A percentile compares a stretch with the other conserved stretches of the same genome.
These are phyloP conservation scores for Claviceps pazoutovae DNA, from an alignment of 2,329 filamentous ascomycete species.

Conservation along the genomic window DNA sequence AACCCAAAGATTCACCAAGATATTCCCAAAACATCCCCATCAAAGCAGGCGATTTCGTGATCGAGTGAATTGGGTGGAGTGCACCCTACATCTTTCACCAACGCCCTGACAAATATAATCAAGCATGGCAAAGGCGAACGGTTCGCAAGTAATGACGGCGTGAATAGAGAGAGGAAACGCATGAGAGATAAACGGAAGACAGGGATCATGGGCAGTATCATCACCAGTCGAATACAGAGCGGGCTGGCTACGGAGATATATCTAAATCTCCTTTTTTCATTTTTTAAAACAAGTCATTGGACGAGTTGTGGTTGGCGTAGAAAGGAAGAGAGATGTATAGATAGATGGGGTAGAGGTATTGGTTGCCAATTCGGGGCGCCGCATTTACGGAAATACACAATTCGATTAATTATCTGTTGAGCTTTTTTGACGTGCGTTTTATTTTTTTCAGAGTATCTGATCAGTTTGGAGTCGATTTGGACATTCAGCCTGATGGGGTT, in stretches of 20 bases:
- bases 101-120: background rate
- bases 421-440: too few relatives aligned
- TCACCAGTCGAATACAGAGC: background rate
- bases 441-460: too few relatives aligned
- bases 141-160: background rate
- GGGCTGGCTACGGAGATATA: constrained; percentile 1
- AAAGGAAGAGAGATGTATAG: background rate
- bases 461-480: too few relatives aligned
- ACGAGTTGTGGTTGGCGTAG: constrained; percentile 1
- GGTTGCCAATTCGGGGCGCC: too few relatives aligned
- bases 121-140: background rate
- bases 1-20: background rate
- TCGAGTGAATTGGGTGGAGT: background rate
- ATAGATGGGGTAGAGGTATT: too few relatives aligned
- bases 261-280: background rate
- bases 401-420: too few relatives aligned
- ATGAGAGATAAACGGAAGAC: background rate
- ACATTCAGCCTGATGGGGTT: too few relatives aligned
- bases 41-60: background rate
- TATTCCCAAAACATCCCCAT: background rate
- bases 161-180: background rate
- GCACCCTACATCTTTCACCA: background rate
- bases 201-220: background rate
- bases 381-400: too few relatives aligned
- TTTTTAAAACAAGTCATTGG: background rate